These are phyloP conservation scores for Veloporphyrellus conicus DNA, from an alignment of 1,284 basidiomycete species.

Conservation along the genomic window DNA sequence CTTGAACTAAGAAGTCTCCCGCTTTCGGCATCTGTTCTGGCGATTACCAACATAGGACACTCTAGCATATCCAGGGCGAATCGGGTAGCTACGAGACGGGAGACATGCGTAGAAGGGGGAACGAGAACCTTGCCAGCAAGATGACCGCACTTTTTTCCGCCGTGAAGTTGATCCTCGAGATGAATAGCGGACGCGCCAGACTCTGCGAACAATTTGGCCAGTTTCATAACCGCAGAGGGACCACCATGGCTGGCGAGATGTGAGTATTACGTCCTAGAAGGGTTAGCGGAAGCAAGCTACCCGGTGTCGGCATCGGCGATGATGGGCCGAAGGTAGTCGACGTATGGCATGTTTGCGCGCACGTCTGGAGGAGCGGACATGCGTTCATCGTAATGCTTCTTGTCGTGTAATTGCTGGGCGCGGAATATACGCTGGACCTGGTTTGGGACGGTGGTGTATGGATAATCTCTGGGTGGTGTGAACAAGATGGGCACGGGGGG, in stretches of 20 bases:
- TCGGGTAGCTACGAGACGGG: conserved; percentile 76
- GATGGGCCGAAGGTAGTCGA: conserved; percentile 90
- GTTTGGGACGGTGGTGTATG: conserved; percentile 92
- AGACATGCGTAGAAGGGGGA: conserved; percentile 81
- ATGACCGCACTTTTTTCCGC: conserved; percentile 92
- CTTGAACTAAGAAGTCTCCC: conserved; percentile 82
- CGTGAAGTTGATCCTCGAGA: conserved; percentile 89
- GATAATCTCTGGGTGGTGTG: conserved; percentile 65
- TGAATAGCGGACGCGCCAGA: conserved; percentile 88
- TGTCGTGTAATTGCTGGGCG: conserved; percentile 82
- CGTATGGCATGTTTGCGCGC: conserved; percentile 64
- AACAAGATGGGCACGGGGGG: neutral
- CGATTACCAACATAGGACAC: conserved; percentile 84
- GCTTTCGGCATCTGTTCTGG: conserved; percentile 90
- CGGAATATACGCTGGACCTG: conserved; percentile 84
- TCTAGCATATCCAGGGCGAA: conserved; percentile 88
- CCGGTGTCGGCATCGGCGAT: conserved; percentile 94
- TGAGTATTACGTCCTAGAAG: conserved; percentile 10
- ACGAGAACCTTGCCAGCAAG: conserved; percentile 92
- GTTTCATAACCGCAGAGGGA: conserved; percentile 93
- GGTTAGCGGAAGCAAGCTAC: conserved; percentile 39
- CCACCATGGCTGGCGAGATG: conserved; percentile 70
- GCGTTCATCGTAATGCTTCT: conserved; percentile 83
- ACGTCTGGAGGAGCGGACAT: conserved; percentile 62
- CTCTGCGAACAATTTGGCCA: conserved; percentile 89